phyloP scores from a whole-genome alignment of 106 monocot genomes.

The Triglochin maritima region DNA sequence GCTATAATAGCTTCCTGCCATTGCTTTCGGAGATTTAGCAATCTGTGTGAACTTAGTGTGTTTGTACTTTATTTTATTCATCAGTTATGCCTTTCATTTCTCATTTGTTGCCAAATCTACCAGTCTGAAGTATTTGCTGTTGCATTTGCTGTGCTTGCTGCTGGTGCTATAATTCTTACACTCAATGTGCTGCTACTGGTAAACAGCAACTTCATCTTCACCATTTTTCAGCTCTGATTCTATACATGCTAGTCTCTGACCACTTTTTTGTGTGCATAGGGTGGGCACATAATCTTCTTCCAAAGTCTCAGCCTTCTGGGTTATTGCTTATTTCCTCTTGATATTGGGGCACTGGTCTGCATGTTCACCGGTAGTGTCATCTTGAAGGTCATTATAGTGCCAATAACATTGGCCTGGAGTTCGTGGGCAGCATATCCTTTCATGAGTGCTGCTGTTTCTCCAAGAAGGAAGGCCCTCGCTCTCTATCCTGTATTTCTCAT shows the following conservation, averaged over 20 bases:
- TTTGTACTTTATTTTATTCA: too few relatives aligned
- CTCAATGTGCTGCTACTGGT: slow-evolving; percentile 88
- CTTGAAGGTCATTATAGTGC: slow-evolving; percentile 65
- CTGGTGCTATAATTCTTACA: slow-evolving; percentile 88
- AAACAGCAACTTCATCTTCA: slow-evolving; percentile 3
- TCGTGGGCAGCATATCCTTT: slow-evolving; percentile 98
- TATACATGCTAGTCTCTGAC: background rate
- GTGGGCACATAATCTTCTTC: slow-evolving; percentile 86
- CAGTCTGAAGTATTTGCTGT: slow-evolving; percentile 98
- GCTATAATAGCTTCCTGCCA: too few relatives aligned
- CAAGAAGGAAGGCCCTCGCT: slow-evolving; percentile 76
- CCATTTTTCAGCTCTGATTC: background rate
- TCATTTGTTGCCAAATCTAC: background rate
- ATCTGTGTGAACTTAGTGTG: too few relatives aligned
- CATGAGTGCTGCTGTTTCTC: slow-evolving; percentile 85
- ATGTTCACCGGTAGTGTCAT: slow-evolving; percentile 70
- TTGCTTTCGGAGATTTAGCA: too few relatives aligned
- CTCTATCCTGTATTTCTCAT: slow-evolving; percentile 88
- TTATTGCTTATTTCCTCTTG: slow-evolving; percentile 77
- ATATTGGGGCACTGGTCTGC: slow-evolving; percentile 69
- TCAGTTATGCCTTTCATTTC: too few relatives aligned
- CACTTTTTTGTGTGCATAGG: slow-evolving; percentile 27
- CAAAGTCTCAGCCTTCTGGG: slow-evolving; percentile 88
- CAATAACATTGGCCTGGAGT: slow-evolving; percentile 69
- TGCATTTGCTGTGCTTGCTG: slow-evolving; percentile 92